A percentile compares a stretch with the other conserved stretches of the same genome.
Conservation (phyloP, 148 eudicot genomes). For the Simmondsia chinensis region DNA sequence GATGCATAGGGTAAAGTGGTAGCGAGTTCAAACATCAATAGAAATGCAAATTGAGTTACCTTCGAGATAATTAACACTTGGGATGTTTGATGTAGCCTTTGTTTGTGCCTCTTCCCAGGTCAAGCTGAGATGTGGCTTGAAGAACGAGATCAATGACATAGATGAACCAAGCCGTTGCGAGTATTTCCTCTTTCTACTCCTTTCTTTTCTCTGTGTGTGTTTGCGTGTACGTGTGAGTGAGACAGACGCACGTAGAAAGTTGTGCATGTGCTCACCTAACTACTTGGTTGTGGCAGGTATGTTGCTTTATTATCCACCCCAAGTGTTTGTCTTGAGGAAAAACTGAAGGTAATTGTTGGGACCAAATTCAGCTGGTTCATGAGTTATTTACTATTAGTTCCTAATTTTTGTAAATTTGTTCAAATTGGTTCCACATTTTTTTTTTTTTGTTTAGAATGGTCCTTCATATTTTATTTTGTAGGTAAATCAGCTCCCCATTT, state of each 20-base stretch:
- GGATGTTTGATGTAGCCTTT: not conserved
- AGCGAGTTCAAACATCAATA: too few species aligned
- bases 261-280: slow-evolving; percentile 2
- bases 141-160: slow-evolving; percentile 73
- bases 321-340: slow-evolving; percentile 62
- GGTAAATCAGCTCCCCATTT: too few species aligned
- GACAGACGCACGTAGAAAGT: not conserved
- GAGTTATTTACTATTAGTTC: not conserved
- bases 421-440: too few species aligned
- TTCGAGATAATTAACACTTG: not conserved
- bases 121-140: slow-evolving; percentile 85
- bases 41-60: too few species aligned
- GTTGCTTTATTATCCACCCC: slow-evolving; percentile 76
- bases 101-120: slow-evolving; percentile 40
- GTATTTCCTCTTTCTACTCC: slow-evolving; percentile 26
- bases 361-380: not conserved
- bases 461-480: too few species aligned
- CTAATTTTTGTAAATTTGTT: not conserved
- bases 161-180: slow-evolving; percentile 99
- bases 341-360: slow-evolving; percentile 82
- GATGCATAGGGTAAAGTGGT: too few species aligned
- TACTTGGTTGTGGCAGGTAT: slow-evolving; percentile 41
- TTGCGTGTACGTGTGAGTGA: not conserved
- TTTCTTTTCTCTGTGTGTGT: not conserved
- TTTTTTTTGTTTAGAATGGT: too few species aligned